Base-by-base conservation (phyloP, 2,329 filamentous ascomycete species). In the Zarea fungicola region DNA sequence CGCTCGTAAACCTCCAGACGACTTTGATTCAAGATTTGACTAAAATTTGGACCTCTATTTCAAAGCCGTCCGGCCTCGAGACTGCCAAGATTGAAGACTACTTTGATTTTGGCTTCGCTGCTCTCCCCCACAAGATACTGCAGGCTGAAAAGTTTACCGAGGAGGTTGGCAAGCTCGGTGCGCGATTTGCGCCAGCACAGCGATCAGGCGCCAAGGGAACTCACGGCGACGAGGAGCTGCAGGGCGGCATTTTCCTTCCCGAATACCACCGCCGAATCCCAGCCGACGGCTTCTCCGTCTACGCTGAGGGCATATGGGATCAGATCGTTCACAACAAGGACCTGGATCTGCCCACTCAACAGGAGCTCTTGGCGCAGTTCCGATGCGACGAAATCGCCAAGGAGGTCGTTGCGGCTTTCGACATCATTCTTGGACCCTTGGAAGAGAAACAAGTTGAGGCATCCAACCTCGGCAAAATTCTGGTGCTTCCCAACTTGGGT, bases 301-400 rank as follows among this genome's bases (percentile, higher is more conserved):
- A 99, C 60, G 91, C 93, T 1, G 84, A 93, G 64, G 89, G 91
- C 34, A 83, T 99, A 37, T 99, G 93, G 93, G 91, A 97, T 61
- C 92, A 97, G 69, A 99, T 99, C 63, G 91, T 96, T 59, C 87
- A 92, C 74, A 99, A 99, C 77, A 99, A 99, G 69, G 93, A 99
- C 62, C 76, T 99, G 48, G 93, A 99, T 68, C 70, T 99, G 51
- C 93, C 93, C 4, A 97, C 93, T 0, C 93, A 99, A 65, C 93
- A 99, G 69, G 93, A 99, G 66, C 77, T 99, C 39, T 78, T 99
- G 46, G 93, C 93, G 10, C 93, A 99, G 66, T 99, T 97, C 73
- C 83, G 93, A 56, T 99, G 93, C 66, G 93, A 99, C 65, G 93
- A 99, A 69, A 99, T 99, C 51, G 81, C 90, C 32, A 80, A 91